Percentiles rank a stretch among this genome's conserved stretches.
phyloP scores from a whole-genome alignment of 2,329 filamentous ascomycete genomes.

The Sarocladiaceae sp. region DNA sequence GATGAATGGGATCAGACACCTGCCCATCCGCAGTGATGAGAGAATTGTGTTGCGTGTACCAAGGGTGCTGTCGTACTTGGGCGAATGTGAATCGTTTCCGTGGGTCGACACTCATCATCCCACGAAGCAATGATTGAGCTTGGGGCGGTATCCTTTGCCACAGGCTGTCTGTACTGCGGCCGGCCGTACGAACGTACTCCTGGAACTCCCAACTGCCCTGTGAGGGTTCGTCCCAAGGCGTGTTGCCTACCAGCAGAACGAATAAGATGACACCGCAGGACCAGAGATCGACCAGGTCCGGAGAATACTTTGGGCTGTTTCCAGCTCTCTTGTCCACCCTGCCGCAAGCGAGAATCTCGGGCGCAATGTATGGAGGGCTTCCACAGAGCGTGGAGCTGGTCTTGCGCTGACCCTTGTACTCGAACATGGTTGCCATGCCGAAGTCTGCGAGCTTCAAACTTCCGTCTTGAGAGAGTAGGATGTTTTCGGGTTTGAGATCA shows the following conservation, averaged over 20 bases:
- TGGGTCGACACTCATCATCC: conserved; percentile 85
- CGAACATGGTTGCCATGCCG: conserved; percentile 89
- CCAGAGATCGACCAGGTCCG: conserved; percentile 90
- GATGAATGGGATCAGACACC: conserved; percentile 70
- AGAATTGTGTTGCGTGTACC: conserved; percentile 82
- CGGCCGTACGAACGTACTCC: conserved; percentile 76
- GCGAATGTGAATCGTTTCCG: conserved; percentile 76
- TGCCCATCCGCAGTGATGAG: conserved; percentile 71
- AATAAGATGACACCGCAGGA: conserved; percentile 98
- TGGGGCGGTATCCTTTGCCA: conserved; percentile 76
- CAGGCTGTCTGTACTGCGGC: conserved; percentile 78
- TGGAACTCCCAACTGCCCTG: conserved; percentile 82
- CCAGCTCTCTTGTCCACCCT: conserved; percentile 41
- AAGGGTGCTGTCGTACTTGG: conserved; percentile 85
- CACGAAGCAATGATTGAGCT: conserved; percentile 77
- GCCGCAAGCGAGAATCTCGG: conserved; percentile 70
- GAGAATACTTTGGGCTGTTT: conserved; percentile 57
- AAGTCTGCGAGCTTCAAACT: conserved; percentile 95
- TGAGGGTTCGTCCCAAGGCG: conserved; percentile 94
- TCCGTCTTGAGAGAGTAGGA: conserved; percentile 78
- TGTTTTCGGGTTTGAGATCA: conserved; percentile 92
- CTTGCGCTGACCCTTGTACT: conserved; percentile 80
- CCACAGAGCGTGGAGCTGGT: conserved; percentile 86
- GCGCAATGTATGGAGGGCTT: conserved; percentile 94
- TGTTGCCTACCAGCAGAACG: conserved; percentile 91